Percentiles rank a stretch among this genome's conserved stretches.
These are phyloP conservation scores for Kazachstania sp. DNA, from an alignment of 1,139 yeast genomes.

Conservation along the genomic window DNA sequence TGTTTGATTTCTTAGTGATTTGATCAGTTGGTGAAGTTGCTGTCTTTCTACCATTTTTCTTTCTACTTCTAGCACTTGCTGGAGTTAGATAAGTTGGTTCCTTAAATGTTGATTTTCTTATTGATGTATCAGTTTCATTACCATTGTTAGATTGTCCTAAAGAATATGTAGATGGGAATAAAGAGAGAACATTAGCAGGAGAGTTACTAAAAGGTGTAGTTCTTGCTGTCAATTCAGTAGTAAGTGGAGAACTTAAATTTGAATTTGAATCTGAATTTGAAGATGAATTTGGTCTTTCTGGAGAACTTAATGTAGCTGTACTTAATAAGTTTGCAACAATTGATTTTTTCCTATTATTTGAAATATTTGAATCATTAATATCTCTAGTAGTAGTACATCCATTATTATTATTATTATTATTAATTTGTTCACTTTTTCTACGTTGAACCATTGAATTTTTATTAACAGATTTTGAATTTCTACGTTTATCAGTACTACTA, in stretches of 20 bases:
- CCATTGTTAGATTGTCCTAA: background rate
- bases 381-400: too few relatives aligned
- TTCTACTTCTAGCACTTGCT: conserved; percentile 1
- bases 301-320: background rate
- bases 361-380: background rate
- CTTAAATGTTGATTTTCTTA: background rate
- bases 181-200: background rate
- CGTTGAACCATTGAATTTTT: background rate
- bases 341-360: background rate
- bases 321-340: background rate
- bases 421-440: background rate
- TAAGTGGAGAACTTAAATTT: background rate
- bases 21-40: background rate
- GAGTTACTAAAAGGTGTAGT: conserved; percentile 3
- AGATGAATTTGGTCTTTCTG: background rate
- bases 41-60: background rate
- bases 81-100: background rate
- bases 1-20: background rate
- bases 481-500: background rate
- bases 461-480: conserved; percentile 1
- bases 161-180: background rate
- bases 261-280: conserved; percentile 1
- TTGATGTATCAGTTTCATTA: background rate
- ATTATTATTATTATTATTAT: background rate
- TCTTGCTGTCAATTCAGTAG: background rate